These are phyloP conservation scores for Sanguinoderma infundibulare DNA, from an alignment of 1,284 basidiomycete genomes.

Conservation along the genomic window DNA sequence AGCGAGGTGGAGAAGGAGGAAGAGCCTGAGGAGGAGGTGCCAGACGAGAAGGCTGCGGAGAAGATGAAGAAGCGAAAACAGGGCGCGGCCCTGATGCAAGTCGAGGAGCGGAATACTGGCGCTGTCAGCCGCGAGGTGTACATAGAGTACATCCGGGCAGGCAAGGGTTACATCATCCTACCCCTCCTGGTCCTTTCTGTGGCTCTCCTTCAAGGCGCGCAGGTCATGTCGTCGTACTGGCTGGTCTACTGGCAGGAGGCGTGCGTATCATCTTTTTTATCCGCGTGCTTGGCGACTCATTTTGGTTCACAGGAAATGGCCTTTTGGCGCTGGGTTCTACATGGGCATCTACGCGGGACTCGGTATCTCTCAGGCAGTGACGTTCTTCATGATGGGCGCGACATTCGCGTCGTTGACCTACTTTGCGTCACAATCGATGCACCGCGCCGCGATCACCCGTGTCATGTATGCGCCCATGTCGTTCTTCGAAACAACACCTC, in stretches of 20 bases:
- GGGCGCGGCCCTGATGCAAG: constrained; percentile 62
- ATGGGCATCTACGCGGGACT: constrained; percentile 72
- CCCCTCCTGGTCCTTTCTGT: constrained; percentile 58
- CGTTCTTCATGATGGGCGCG: constrained; percentile 58
- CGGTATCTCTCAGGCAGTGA: constrained; percentile 52
- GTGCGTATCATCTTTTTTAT: constrained; percentile 32
- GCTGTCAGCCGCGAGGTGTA: constrained; percentile 58
- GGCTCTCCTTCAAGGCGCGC: constrained; percentile 60
- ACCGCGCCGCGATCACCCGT: constrained; percentile 59
- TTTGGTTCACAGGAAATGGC: constrained; percentile 46
- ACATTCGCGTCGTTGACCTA: constrained; percentile 63
- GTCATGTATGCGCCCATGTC: constrained; percentile 82
- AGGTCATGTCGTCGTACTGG: constrained; percentile 73
- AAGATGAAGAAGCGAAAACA: constrained; percentile 39
- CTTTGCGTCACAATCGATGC: constrained; percentile 62
- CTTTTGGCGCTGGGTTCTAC: constrained; percentile 60
- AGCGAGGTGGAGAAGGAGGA: constrained; percentile 35
- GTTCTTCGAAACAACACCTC: constrained; percentile 91
- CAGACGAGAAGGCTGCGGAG: constrained; percentile 36
- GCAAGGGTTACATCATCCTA: constrained; percentile 54
- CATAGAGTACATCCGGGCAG: constrained; percentile 57
- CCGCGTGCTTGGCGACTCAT: constrained; percentile 1
- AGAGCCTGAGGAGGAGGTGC: constrained; percentile 37
- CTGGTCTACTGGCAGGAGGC: constrained; percentile 74
- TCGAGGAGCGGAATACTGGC: constrained; percentile 65